These are phyloP conservation scores for Sarocladium brachiariae DNA, from an alignment of 2,329 filamentous ascomycete genomes.

Conservation along the genomic window DNA sequence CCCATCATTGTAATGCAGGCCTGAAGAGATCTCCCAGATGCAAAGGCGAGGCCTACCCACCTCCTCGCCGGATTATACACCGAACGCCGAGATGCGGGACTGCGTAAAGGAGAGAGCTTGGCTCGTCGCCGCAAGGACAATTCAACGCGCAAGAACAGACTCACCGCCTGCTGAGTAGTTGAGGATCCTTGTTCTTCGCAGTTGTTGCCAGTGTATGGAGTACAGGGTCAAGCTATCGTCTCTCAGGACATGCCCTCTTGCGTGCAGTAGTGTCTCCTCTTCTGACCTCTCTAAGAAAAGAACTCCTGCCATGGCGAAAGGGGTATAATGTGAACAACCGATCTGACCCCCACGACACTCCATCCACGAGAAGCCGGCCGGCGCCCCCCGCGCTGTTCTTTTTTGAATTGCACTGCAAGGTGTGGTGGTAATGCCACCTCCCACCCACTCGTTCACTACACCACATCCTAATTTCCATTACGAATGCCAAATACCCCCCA, in stretches of 20 bases:
- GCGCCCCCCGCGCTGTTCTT: constrained; percentile 6
- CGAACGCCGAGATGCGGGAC: not conserved
- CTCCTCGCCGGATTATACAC: constrained; percentile 1
- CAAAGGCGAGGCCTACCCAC: too few species aligned
- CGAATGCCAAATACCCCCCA: constrained; percentile 9
- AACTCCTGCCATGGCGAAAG: not conserved
- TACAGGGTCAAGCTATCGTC: too few species aligned
- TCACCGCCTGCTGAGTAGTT: too few species aligned
- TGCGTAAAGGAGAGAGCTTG: not conserved
- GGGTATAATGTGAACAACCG: not conserved
- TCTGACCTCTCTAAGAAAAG: too few species aligned
- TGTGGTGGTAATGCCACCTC: not conserved
- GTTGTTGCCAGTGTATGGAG: too few species aligned
- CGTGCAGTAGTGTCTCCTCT: too few species aligned
- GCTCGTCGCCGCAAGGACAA: not conserved
- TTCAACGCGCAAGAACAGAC: too few species aligned
- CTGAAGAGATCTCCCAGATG: too few species aligned
- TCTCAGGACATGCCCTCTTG: too few species aligned
- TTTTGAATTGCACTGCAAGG: not conserved
- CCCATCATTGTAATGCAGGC: too few species aligned
- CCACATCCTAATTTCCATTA: constrained; percentile 6
- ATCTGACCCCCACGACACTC: constrained; percentile 4
- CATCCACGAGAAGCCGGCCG: not conserved
- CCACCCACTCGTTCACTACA: not conserved
- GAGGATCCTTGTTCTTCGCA: too few species aligned